Conservation (phyloP, 108 stramenopile genomes). For the Skeletonema potamos region DNA sequence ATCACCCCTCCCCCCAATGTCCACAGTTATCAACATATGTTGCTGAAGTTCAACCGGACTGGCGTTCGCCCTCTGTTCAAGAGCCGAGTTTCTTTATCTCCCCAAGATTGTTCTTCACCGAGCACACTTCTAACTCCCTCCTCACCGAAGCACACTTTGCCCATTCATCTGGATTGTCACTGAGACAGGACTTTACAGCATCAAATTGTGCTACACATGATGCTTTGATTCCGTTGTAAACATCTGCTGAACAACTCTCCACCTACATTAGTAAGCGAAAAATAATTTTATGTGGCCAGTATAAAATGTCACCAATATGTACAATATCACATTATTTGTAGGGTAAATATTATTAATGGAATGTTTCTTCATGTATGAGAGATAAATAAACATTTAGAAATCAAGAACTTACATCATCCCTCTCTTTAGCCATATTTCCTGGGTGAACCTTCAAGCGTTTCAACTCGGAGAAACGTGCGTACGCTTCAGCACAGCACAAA, state of each 20-base stretch:
- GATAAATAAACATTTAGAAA: background rate
- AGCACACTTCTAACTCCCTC: slow-evolving; percentile 44
- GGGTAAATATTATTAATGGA: background rate
- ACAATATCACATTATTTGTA: background rate
- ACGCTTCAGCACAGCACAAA: slow-evolving; percentile 42
- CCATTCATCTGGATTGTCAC: slow-evolving; percentile 37
- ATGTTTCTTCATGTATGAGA: background rate
- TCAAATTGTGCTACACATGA: slow-evolving; percentile 28
- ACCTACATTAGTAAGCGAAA: slow-evolving; percentile 11
- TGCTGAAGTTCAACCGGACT: background rate
- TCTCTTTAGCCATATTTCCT: slow-evolving; percentile 38
- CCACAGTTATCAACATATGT: background rate
- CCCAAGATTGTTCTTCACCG: slow-evolving; percentile 40
- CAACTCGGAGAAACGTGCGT: slow-evolving; percentile 44
- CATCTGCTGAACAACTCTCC: slow-evolving; percentile 42
- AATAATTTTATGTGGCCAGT: too few species aligned
- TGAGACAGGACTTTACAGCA: slow-evolving; percentile 41
- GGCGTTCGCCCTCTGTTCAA: background rate
- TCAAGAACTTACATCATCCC: slow-evolving; percentile 41
- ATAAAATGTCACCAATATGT: background rate
- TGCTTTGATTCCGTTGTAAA: slow-evolving; percentile 37
- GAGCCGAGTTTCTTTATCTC: slow-evolving; percentile 20
- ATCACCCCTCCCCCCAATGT: background rate
- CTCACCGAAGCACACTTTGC: slow-evolving; percentile 34
- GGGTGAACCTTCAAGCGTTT: slow-evolving; percentile 39